Conservation (phyloP, 1,139 yeast species). For the Yamadazyma diospyri region DNA sequence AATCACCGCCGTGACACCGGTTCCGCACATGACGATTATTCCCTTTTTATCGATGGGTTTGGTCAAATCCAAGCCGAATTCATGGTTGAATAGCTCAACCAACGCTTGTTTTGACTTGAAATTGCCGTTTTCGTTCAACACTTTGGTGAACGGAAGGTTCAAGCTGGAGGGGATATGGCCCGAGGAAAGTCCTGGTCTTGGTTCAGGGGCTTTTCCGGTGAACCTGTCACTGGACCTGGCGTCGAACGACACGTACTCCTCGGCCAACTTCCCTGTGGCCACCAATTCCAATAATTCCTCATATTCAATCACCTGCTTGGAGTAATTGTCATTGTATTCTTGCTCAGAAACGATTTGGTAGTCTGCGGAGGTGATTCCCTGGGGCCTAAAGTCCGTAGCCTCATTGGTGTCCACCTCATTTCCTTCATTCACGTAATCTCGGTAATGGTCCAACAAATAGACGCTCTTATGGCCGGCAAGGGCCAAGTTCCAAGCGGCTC, state of each 20-base stretch:
- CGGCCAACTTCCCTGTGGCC: slow-evolving; percentile 40
- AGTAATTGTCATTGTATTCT: slow-evolving; percentile 28
- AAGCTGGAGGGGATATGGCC: slow-evolving; percentile 86
- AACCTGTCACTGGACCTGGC: slow-evolving; percentile 78
- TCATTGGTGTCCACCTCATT: slow-evolving; percentile 14
- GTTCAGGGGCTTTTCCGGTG: slow-evolving; percentile 79
- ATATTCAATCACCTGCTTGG: slow-evolving; percentile 53
- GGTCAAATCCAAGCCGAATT: slow-evolving; percentile 33
- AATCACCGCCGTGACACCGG: slow-evolving; percentile 92
- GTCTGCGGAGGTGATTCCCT: slow-evolving; percentile 11
- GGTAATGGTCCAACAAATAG: slow-evolving; percentile 59
- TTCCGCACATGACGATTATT: slow-evolving; percentile 86
- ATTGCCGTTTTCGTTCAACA: slow-evolving; percentile 47
- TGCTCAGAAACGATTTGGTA: slow-evolving; percentile 16
- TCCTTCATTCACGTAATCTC: slow-evolving; percentile 38
- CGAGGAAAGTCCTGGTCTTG: slow-evolving; percentile 78
- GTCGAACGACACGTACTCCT: slow-evolving; percentile 60
- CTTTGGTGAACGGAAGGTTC: slow-evolving; percentile 69
- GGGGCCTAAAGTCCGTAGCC: slow-evolving; percentile 15
- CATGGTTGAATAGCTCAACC: slow-evolving; percentile 37
- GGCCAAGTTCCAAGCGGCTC: slow-evolving; percentile 87
- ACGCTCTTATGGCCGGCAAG: slow-evolving; percentile 73
- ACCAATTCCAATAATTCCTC: slow-evolving; percentile 64
- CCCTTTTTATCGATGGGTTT: slow-evolving; percentile 42
- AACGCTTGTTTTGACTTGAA: slow-evolving; percentile 50